Evolutionary conservation across 2,329 filamentous ascomycete species (phyloP).

Genomic region (Didymosphaeria variabile): DNA sequence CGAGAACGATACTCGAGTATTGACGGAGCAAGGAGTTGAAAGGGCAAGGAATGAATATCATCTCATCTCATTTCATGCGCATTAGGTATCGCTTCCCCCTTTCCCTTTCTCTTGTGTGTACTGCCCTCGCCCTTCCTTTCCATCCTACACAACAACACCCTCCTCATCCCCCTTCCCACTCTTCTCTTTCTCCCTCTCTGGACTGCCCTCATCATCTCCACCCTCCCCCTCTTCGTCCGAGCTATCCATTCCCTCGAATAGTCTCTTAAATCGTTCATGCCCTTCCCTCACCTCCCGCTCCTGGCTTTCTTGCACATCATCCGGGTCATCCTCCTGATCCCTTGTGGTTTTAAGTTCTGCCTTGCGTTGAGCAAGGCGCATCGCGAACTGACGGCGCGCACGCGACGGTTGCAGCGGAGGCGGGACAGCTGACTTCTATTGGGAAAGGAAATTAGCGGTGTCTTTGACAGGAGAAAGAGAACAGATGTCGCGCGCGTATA

Average conservation of each 20-base stretch:
- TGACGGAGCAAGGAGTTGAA: no score
- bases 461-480: conserved; percentile 16
- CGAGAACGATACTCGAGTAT: no score
- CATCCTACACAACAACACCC: neutral
- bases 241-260: conserved; percentile 47
- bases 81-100: neutral
- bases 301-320: conserved; percentile 26
- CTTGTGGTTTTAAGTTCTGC: conserved; percentile 39
- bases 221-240: conserved; percentile 38
- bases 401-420: conserved; percentile 85
- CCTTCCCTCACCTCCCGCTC: conserved; percentile 44
- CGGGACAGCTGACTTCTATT: conserved; percentile 51
- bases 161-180: conserved; percentile 17
- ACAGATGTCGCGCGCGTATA: conserved; percentile 5
- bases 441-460: conserved; percentile 8
- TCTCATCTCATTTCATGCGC: neutral
- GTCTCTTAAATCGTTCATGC: conserved; percentile 42
- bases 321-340: conserved; percentile 32
- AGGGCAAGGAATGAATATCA: neutral
- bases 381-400: conserved; percentile 89
- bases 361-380: conserved; percentile 71
- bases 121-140: no score
- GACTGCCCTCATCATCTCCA: conserved; percentile 14
- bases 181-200: conserved; percentile 21
- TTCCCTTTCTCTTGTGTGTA: neutral